Percentiles rank a stretch among this genome's conserved stretches.
Evolutionary conservation across 306 rosid genomes (phyloP).

Genomic region (Pyrus betulifolia): DNA sequence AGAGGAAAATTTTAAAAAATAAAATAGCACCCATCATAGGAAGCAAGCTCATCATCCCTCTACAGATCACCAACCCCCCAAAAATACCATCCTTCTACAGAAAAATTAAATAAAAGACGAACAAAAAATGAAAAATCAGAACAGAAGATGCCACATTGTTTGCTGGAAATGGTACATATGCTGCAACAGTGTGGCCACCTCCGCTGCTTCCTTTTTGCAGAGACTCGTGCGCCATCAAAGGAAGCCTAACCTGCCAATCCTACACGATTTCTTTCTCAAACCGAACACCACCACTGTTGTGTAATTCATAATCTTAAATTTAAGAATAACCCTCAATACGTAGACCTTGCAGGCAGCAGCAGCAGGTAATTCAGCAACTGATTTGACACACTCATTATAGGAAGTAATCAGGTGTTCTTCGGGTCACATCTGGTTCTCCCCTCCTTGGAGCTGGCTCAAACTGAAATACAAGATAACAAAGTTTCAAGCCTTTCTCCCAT

Average conservation of each 20-base stretch:
- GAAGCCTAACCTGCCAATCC: conserved; percentile 32
- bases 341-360: conserved; percentile 28
- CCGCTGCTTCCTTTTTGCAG: conserved; percentile 33
- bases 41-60: conserved; percentile 38
- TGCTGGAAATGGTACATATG: conserved; percentile 36
- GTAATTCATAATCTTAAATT: conserved; percentile 3
- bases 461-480: conserved; percentile 31
- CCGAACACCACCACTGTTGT: conserved; percentile 8
- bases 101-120: conserved; percentile 11
- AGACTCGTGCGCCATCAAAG: conserved; percentile 22
- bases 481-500: conserved; percentile 2
- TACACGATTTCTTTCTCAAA: conserved; percentile 14
- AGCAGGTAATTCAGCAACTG: conserved; percentile 30
- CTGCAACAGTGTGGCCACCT: conserved; percentile 32
- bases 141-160: conserved; percentile 41
- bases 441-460: conserved; percentile 99
- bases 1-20: conserved; percentile 1
- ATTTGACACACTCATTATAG: conserved; percentile 35
- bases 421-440: conserved; percentile 91
- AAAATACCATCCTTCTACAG: conserved; percentile 38
- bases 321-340: conserved; percentile 23
- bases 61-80: conserved; percentile 44
- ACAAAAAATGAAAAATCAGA: conserved; percentile 22
- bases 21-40: conserved; percentile 34
- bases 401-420: conserved; percentile 94